phyloP scores from a whole-genome alignment of 2,329 filamentous ascomycete species.

The Pseudogymnoascus sp. region DNA sequence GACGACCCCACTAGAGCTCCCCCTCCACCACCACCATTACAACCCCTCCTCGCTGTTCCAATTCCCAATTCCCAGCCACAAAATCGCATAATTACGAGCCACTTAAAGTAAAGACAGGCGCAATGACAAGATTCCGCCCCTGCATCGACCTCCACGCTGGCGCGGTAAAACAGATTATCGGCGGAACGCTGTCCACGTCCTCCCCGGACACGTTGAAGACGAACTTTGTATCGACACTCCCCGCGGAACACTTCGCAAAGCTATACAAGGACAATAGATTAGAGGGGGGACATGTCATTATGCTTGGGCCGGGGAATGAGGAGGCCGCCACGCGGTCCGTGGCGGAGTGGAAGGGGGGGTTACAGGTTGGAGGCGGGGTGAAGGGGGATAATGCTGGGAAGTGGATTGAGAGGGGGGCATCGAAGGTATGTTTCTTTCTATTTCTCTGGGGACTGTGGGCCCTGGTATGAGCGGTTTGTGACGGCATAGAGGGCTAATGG shows the following conservation, averaged over 20 bases:
- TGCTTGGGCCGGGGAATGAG: conserved; percentile 85
- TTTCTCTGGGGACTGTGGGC: not conserved
- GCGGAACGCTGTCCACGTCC: conserved; percentile 72
- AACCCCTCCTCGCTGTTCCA: not conserved
- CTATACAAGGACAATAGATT: conserved; percentile 72
- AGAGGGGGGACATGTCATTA: conserved; percentile 84
- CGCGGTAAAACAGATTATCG: conserved; percentile 96
- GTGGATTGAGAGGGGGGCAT: conserved; percentile 84
- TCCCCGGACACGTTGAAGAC: conserved; percentile 61
- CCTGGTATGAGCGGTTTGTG: not conserved
- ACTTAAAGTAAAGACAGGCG: conserved; percentile 18
- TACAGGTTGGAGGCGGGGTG: conserved; percentile 94
- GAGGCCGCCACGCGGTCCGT: conserved; percentile 71
- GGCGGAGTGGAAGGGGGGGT: conserved; percentile 63
- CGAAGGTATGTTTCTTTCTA: conserved; percentile 55
- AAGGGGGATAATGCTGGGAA: conserved; percentile 71
- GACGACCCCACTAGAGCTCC: not conserved
- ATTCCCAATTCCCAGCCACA: not conserved
- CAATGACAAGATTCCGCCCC: conserved; percentile 88
- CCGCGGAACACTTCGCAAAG: conserved; percentile 69
- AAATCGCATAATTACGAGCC: too few relatives aligned
- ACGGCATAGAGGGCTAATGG: not conserved
- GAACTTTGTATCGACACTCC: conserved; percentile 82
- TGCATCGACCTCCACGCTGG: conserved; percentile 98
- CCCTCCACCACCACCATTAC: not conserved